Conservation (phyloP, 768 basidiomycete species). For the Rickenella mellea region DNA sequence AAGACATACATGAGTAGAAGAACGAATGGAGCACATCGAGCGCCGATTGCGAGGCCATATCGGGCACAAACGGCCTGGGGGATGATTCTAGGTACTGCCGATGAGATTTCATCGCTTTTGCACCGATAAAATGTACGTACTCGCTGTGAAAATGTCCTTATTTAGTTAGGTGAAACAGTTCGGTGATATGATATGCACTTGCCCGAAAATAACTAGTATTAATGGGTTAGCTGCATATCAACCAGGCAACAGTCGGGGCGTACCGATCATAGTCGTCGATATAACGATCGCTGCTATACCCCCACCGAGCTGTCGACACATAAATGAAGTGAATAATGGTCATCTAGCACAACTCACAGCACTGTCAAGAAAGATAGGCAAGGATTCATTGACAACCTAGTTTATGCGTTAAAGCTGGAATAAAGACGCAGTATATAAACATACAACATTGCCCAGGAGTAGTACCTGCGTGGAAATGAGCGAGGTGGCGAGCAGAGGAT, state of each 20-base stretch:
- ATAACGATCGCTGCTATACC: slow-evolving; percentile 69
- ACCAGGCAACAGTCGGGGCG: slow-evolving; percentile 7
- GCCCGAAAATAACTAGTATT: slow-evolving; percentile 73
- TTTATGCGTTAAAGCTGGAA: not conserved
- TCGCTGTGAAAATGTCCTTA: slow-evolving; percentile 25
- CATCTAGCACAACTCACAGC: slow-evolving; percentile 28
- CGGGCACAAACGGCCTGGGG: slow-evolving; percentile 67
- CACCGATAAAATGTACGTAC: slow-evolving; percentile 14
- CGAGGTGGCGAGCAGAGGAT: not conserved
- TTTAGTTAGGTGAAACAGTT: not conserved
- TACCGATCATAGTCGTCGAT: slow-evolving; percentile 69
- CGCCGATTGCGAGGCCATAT: slow-evolving; percentile 76
- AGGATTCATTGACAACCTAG: slow-evolving; percentile 73
- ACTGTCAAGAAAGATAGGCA: slow-evolving; percentile 75
- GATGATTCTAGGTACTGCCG: slow-evolving; percentile 36
- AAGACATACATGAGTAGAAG: slow-evolving; percentile 62
- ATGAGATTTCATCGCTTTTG: not conserved
- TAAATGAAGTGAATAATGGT: not conserved
- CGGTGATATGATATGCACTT: slow-evolving; percentile 14
- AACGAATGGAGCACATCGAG: slow-evolving; percentile 68
- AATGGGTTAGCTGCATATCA: not conserved
- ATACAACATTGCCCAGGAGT: slow-evolving; percentile 78
- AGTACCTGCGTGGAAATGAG: slow-evolving; percentile 44
- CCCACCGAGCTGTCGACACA: slow-evolving; percentile 38
- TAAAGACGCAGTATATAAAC: slow-evolving; percentile 15